A percentile compares a stretch with the other conserved stretches of the same genome.
Evolutionary conservation across 306 rosid species (phyloP).

Genomic region (Sicyos baderoa): DNA sequence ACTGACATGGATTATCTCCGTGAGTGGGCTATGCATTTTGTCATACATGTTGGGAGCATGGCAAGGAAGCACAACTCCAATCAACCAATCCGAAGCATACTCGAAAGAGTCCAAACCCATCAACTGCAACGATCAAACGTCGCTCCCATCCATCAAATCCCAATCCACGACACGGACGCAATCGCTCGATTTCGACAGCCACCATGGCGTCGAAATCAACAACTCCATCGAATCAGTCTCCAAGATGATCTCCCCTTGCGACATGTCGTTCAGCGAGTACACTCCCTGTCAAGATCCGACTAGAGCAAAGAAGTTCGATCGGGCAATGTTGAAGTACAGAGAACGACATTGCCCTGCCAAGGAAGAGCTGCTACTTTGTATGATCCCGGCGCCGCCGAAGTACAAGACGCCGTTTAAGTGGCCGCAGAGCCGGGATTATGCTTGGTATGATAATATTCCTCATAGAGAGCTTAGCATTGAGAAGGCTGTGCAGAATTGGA

Average conservation of each 20-base stretch:
- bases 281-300: slow-evolving; percentile 80
- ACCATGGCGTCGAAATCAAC: slow-evolving; percentile 51
- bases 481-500: slow-evolving; percentile 93
- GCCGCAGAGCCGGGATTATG: slow-evolving; percentile 90
- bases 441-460: slow-evolving; percentile 93
- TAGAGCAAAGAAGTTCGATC: slow-evolving; percentile 59
- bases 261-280: slow-evolving; percentile 53
- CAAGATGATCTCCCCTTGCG: slow-evolving; percentile 49
- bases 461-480: slow-evolving; percentile 90
- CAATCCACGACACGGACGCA: slow-evolving; percentile 17
- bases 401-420: slow-evolving; percentile 85
- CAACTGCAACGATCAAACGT: slow-evolving; percentile 35
- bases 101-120: slow-evolving; percentile 25
- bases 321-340: slow-evolving; percentile 77
- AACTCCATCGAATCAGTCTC: slow-evolving; percentile 26
- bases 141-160: not conserved
- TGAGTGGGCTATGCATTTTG: slow-evolving; percentile 63
- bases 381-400: slow-evolving; percentile 84
- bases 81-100: slow-evolving; percentile 40
- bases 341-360: slow-evolving; percentile 85
- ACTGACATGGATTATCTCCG: slow-evolving; percentile 62
- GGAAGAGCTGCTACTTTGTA: slow-evolving; percentile 57
- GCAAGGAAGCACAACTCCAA: slow-evolving; percentile 37
- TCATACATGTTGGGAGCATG: slow-evolving; percentile 74
- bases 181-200: slow-evolving; percentile 56